Base-by-base conservation (phyloP, 1,284 basidiomycete genomes). In the Coriolopsis trogii region DNA sequence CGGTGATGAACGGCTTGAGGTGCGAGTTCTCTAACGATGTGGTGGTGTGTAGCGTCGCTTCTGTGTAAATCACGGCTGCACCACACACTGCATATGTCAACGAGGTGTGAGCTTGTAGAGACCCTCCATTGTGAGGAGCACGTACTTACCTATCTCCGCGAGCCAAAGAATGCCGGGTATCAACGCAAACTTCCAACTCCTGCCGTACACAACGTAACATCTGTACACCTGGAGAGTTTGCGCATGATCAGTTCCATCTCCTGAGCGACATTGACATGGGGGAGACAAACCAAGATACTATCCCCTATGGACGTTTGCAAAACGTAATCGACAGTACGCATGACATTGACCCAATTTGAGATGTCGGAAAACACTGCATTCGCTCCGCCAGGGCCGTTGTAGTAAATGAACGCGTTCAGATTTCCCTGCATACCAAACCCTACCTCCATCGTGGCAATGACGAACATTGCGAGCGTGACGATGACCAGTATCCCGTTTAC, bases 1-100 rank as follows among this genome's bases (percentile, higher is more conserved):
- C 65, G 3, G 67, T 69, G 43, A 73, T 71, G 52, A 72, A 73
- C 2, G 72, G 73, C 29, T 63, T 52, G 15, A 73, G 53, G n/a
- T 16, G 15, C n/a, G n/a, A n/a, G n/a, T n/a, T n/a, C n/a, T 49
- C 56, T 41, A 18, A 30, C 28, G 26, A n/a, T n/a, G n/a, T n/a
- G n/a, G n/a, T n/a, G n/a, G 34, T 42, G 3, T 41, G 6, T 23
- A 7, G n/a, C 28, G 28, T 30, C 28, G 28, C 28, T 13, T 30
- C 28, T 13, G 13, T 30, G 13, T 30, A 30, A 13, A 30, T 7
- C 8, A 13, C 28, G 8, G 13, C 13, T 13, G 8, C 7, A 30
- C 28, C 28, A 30, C 28, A 30, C 13, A 13, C 28, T 30, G 13
- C 8, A 8, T 7, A n/a, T n/a, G n/a, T n/a, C n/a, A n/a, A n/a